Evolutionary conservation across 164 flowering plant genomes (phyloP).

Genomic region (Paratinospora sagittata): DNA sequence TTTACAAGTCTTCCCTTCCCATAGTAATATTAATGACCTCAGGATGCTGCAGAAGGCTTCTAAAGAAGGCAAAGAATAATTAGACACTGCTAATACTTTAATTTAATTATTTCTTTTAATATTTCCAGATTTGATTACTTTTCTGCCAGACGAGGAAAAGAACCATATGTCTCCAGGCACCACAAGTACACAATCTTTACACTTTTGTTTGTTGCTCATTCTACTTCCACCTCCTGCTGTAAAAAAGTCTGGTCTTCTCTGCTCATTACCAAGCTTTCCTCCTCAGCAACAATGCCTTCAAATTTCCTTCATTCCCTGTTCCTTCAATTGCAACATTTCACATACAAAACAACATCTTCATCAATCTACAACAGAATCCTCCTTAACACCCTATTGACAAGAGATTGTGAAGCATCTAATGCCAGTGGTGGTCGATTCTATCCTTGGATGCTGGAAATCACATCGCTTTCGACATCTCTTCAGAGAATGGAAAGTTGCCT

Average conservation of each 20-base stretch:
- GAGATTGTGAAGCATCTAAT: background rate
- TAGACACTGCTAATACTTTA: background rate
- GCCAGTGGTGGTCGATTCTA: background rate
- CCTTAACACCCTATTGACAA: background rate
- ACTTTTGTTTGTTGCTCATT: background rate
- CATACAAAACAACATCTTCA: background rate
- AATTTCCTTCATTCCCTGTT: constrained; percentile 1
- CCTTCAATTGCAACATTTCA: constrained; percentile 1
- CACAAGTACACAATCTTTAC: background rate
- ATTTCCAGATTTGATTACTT: background rate
- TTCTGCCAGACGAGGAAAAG: background rate
- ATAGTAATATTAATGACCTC: background rate
- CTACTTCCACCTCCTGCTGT: constrained; percentile 7
- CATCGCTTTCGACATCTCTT: constrained; percentile 1
- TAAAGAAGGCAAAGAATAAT: background rate
- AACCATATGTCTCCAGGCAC: background rate
- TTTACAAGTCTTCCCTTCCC: no score
- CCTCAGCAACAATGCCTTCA: constrained; percentile 10
- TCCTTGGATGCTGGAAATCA: background rate
- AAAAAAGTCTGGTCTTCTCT: background rate
- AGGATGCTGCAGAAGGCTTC: background rate
- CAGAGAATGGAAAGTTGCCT: constrained; percentile 16
- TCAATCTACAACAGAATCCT: background rate
- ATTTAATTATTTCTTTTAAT: background rate
- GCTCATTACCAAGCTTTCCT: background rate